Evolutionary conservation across 2,329 filamentous ascomycete genomes (phyloP).

Genomic region (Sporothrix phasma): DNA sequence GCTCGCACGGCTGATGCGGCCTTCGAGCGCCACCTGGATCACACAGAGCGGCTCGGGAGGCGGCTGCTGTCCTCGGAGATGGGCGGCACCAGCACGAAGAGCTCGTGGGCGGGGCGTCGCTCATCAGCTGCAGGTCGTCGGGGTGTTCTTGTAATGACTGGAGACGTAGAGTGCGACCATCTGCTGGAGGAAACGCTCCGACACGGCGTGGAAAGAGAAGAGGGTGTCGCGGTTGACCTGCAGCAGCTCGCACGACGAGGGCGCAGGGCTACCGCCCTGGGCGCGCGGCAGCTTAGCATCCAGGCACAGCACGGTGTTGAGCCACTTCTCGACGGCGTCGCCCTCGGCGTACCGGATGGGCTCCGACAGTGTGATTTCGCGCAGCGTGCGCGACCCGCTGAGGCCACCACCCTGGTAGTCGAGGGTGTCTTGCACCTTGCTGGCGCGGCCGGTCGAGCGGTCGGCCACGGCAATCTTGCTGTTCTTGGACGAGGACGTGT

Average conservation of each 20-base stretch:
- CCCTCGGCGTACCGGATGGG: constrained; percentile 91
- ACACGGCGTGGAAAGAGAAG: constrained; percentile 95
- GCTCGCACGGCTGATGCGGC: constrained; percentile 86
- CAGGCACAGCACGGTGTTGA: constrained; percentile 86
- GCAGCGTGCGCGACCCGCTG: constrained; percentile 50
- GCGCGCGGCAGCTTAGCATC: constrained; percentile 79
- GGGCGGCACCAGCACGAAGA: constrained; percentile 88
- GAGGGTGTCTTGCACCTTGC: constrained; percentile 51
- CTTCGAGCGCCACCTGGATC: constrained; percentile 88
- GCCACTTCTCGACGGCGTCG: constrained; percentile 89
- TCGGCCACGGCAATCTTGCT: constrained; percentile 54
- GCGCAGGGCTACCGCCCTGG: constrained; percentile 74
- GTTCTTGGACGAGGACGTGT: constrained; percentile 37
- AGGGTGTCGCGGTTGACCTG: constrained; percentile 94
- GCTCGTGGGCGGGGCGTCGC: constrained; percentile 89
- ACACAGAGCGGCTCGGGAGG: constrained; percentile 91
- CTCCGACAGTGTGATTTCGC: constrained; percentile 86
- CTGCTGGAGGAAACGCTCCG: constrained; percentile 92
- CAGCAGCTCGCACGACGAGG: constrained; percentile 80
- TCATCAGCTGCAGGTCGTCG: constrained; percentile 99
- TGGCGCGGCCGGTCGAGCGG: constrained; percentile 63
- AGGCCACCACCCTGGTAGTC: constrained; percentile 42
- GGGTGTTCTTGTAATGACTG: constrained; percentile 96
- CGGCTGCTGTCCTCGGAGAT: constrained; percentile 65
- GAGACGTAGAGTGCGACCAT: constrained; percentile 98